Conservation (phyloP, 2,329 filamentous ascomycete species). For the Epichloe elymi region DNA sequence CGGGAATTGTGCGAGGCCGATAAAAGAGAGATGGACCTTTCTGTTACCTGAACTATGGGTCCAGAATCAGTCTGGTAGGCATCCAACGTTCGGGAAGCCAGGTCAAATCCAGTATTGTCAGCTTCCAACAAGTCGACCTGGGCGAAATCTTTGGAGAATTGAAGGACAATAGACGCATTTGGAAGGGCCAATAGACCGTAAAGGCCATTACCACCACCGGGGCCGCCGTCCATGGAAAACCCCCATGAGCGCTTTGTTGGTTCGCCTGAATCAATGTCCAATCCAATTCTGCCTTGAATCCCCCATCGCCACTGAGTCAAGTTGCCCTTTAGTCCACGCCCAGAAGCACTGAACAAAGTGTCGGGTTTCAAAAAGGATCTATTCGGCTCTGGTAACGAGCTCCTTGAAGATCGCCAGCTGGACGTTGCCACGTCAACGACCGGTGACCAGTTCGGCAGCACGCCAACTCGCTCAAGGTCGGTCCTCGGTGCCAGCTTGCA, state of each 20-base stretch:
- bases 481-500: constrained; percentile 40
- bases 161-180: constrained; percentile 33
- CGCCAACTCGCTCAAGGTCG: constrained; percentile 26
- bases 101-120: constrained; percentile 34
- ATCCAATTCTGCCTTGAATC: constrained; percentile 52
- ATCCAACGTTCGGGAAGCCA: constrained; percentile 38
- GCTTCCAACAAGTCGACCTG: constrained; percentile 30
- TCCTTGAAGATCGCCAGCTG: background rate
- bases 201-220: constrained; percentile 10
- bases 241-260: constrained; percentile 43
- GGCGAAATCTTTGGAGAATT: constrained; percentile 34
- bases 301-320: constrained; percentile 56
- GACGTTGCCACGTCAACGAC: constrained; percentile 39
- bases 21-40: constrained; percentile 29
- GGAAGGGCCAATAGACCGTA: constrained; percentile 36
- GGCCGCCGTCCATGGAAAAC: constrained; percentile 20
- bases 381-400: constrained; percentile 2
- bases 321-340: constrained; percentile 46
- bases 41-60: constrained; percentile 41
- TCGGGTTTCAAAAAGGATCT: constrained; percentile 26
- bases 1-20: constrained; percentile 23
- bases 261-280: constrained; percentile 38
- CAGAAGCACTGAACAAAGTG: constrained; percentile 53
- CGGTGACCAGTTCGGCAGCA: constrained; percentile 52
- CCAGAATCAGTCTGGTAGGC: constrained; percentile 23